A percentile compares a stretch with the other conserved stretches of the same genome.
Evolutionary conservation across 371 early-diverging fungal genomes (phyloP).

Genomic region (Rhizopus delemar): DNA sequence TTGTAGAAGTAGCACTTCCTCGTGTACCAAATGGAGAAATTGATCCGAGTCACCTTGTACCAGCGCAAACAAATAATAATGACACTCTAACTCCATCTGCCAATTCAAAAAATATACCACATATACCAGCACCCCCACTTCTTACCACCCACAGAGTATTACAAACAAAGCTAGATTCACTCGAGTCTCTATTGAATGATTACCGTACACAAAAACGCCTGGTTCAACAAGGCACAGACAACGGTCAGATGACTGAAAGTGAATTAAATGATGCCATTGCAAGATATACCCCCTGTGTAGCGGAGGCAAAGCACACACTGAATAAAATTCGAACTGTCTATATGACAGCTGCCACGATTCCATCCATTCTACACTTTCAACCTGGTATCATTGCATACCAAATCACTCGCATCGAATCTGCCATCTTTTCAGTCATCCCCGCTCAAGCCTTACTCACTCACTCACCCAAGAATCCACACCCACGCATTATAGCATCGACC

Average conservation of each 20-base stretch:
- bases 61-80: constrained; percentile 51
- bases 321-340: constrained; percentile 59
- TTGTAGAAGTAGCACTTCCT: background rate
- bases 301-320: constrained; percentile 51
- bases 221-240: background rate
- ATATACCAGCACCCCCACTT: constrained; percentile 54
- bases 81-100: constrained; percentile 37
- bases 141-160: constrained; percentile 49
- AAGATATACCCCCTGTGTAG: constrained; percentile 44
- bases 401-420: constrained; percentile 71
- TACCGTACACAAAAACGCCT: constrained; percentile 9
- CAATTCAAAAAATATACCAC: constrained; percentile 39
- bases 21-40: constrained; percentile 39
- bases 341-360: constrained; percentile 60
- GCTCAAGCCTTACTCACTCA: constrained; percentile 66
- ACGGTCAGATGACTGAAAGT: constrained; percentile 26
- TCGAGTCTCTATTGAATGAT: constrained; percentile 14
- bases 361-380: constrained; percentile 65
- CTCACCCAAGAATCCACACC: constrained; percentile 67
- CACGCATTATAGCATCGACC: constrained; percentile 70
- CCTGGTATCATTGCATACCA: constrained; percentile 73
- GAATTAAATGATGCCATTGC: constrained; percentile 40
- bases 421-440: constrained; percentile 68
- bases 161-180: constrained; percentile 33
- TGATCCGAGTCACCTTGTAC: constrained; percentile 46